phyloP scores from a whole-genome alignment of 805 yeast genomes.

The Cyberlindnera galapagoensis region DNA sequence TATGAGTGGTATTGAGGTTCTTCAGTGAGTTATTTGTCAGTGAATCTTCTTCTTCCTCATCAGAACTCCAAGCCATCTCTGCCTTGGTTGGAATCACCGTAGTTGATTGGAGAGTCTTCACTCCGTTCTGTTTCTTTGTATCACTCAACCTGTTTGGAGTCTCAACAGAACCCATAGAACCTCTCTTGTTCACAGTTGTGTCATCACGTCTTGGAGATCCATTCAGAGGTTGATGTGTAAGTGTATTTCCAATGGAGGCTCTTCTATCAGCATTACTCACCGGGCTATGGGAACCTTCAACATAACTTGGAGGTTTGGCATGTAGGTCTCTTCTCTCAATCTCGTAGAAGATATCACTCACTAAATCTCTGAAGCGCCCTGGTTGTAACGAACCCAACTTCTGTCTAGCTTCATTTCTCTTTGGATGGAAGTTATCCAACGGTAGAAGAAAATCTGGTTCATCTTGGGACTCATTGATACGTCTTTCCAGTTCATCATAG shows the following conservation, averaged over 20 bases:
- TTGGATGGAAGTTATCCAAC: conserved; percentile 73
- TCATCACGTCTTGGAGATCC: no score
- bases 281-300: background rate
- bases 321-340: conserved; percentile 65
- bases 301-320: background rate
- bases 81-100: conserved; percentile 83
- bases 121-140: conserved; percentile 14
- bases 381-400: conserved; percentile 82
- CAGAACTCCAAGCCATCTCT: conserved; percentile 82
- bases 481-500: conserved; percentile 81
- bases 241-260: conserved; percentile 4
- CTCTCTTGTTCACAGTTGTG: no score
- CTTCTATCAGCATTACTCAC: conserved; percentile 1
- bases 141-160: no score
- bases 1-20: conserved; percentile 2
- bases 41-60: conserved; percentile 57
- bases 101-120: conserved; percentile 47
- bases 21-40: conserved; percentile 2
- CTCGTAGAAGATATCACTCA: conserved; percentile 82
- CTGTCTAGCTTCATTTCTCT: conserved; percentile 91
- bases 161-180: no score
- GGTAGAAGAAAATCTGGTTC: conserved; percentile 65
- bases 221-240: conserved; percentile 3
- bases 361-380: conserved; percentile 80
- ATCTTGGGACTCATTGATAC: conserved; percentile 54